phyloP scores from a whole-genome alignment of 202 grass and related monocot species.

The Panicum hallii region DNA sequence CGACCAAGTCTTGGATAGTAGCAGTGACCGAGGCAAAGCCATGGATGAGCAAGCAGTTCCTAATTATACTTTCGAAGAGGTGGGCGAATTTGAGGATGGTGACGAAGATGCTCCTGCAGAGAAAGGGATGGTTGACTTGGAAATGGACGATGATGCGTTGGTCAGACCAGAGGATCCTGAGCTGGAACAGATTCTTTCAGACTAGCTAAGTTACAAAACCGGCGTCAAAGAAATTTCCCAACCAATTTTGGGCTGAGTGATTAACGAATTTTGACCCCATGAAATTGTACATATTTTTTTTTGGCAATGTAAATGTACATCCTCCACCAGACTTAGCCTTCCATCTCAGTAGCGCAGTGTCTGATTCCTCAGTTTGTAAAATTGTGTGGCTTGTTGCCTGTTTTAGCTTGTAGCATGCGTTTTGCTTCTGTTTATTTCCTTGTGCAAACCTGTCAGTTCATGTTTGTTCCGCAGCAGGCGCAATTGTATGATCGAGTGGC shows the following conservation, averaged over 20 bases:
- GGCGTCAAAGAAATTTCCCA: not conserved
- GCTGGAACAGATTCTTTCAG: constrained; percentile 73
- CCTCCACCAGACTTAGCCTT: not conserved
- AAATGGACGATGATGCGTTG: constrained; percentile 47
- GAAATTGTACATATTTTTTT: constrained; percentile 47
- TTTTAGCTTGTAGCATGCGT: constrained; percentile 8
- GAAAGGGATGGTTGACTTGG: constrained; percentile 42
- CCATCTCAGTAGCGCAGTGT: not conserved
- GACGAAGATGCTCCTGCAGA: constrained; percentile 55
- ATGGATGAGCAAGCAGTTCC: constrained; percentile 31
- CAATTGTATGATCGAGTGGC: not conserved
- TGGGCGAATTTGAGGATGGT: constrained; percentile 38
- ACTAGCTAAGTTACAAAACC: constrained; percentile 46
- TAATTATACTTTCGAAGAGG: constrained; percentile 45
- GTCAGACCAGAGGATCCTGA: constrained; percentile 59
- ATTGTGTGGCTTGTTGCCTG: not conserved
- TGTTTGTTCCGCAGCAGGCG: constrained; percentile 5
- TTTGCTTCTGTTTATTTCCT: not conserved
- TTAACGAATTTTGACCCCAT: constrained; percentile 30
- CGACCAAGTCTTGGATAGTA: constrained; percentile 23
- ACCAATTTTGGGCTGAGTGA: constrained; percentile 31
- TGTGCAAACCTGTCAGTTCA: not conserved
- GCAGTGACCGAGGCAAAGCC: constrained; percentile 17
- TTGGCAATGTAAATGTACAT: constrained; percentile 36
- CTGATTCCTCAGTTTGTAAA: not conserved